phyloP scores from a whole-genome alignment of 2,329 filamentous ascomycete species.

The Fusarium paranaense region DNA sequence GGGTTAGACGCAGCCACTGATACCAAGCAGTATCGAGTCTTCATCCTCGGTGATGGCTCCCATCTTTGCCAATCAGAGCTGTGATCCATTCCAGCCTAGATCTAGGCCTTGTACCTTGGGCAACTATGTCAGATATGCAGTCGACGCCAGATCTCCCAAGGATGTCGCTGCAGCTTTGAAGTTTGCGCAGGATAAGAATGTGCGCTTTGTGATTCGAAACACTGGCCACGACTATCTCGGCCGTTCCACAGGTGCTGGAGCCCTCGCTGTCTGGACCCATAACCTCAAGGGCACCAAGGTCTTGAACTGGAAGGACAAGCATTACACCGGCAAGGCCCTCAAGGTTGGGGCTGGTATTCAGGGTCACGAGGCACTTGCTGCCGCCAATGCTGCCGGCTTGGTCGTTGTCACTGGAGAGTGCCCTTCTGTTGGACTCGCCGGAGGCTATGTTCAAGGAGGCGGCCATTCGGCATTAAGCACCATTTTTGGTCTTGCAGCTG shows the following conservation, averaged over 20 bases:
- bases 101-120: constrained; percentile 55
- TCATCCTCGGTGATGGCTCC: constrained; percentile 49
- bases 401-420: constrained; percentile 68
- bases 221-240: constrained; percentile 68
- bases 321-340: constrained; percentile 64
- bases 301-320: constrained; percentile 50
- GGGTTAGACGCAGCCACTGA: neutral
- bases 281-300: constrained; percentile 55
- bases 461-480: constrained; percentile 63
- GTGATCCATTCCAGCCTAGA: constrained; percentile 50
- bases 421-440: constrained; percentile 65
- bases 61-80: constrained; percentile 53
- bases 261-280: constrained; percentile 56
- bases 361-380: constrained; percentile 59
- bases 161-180: constrained; percentile 48
- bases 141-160: constrained; percentile 46
- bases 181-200: constrained; percentile 49
- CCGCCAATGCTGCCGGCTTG: constrained; percentile 58
- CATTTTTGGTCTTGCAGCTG: constrained; percentile 67
- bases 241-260: constrained; percentile 65
- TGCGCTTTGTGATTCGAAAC: constrained; percentile 63
- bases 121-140: constrained; percentile 56
- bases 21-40: constrained; percentile 23
- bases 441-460: constrained; percentile 72
- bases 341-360: constrained; percentile 66